Evolutionary conservation across 129 eudicot genomes (phyloP), one percentile per base, ranked within the genome.

Genomic region (Deinandra increscens): DNA sequence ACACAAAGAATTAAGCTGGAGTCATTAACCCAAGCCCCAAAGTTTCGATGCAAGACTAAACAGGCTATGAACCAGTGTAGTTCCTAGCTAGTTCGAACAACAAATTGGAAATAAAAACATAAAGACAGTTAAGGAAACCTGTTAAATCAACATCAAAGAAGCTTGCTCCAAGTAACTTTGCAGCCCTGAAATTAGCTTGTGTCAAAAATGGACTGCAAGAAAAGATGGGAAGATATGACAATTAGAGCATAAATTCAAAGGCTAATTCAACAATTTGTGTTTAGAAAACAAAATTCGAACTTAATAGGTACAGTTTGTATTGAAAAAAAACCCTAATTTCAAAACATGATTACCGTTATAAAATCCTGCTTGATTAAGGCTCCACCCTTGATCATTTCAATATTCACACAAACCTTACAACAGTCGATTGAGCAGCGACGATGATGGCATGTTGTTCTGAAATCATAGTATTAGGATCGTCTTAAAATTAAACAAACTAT

Each of bases 91-190:
- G 72, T 46, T 7, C 37, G 36, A 50, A 68, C 49, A 68, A 49
- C 10, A 34, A 69, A 9, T 9, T 20, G 64, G 62, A 69, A 4
- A 64, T 17, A 22, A 3, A 34, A 22, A 56, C 42, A 50, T 4
- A 46, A 10, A 69, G 33, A 43, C 14, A 67, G 20, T 31, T 0
- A 39, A 66, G 38, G 5, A 13, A 44, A 92, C 98, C 98, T 79
- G 98, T 93, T 78, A 93, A 80, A 89, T 93, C 98, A 17, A 97
- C 95, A 82, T 93, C 98, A 38, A 93, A 93, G 90, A 93, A 93
- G 87, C 98, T 93, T 69, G 98, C 98, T 61, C 98, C 98, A 41
- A 89, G 61, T 76, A 93, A 71, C 77, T 85, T 89, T 5, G 98
- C 98, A 58, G 83, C 95, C 80, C 85, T 86, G 49, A 93, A 93